These are phyloP conservation scores for Colletotrichum tropicale DNA, from an alignment of 2,329 filamentous ascomycete genomes.

Conservation along the genomic window DNA sequence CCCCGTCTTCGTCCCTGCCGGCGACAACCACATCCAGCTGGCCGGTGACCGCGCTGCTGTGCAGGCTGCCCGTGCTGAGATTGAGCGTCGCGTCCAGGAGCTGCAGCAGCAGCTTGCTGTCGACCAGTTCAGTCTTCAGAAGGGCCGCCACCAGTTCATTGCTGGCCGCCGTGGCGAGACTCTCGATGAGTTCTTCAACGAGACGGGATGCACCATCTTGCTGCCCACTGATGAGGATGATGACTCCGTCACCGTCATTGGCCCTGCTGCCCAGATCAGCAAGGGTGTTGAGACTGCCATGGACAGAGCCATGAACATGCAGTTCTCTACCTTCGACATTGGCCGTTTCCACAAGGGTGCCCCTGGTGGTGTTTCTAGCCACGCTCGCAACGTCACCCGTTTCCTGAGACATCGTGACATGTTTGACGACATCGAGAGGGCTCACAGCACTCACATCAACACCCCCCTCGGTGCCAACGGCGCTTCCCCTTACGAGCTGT, in stretches of 20 bases:
- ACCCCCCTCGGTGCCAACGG: conserved; percentile 73
- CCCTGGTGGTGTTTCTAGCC: conserved; percentile 72
- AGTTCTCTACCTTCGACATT: conserved; percentile 82
- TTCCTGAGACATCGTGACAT: conserved; percentile 85
- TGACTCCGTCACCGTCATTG: conserved; percentile 84
- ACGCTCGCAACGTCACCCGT: conserved; percentile 85
- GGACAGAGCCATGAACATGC: conserved; percentile 87
- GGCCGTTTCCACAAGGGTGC: conserved; percentile 78
- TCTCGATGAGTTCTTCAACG: conserved; percentile 82
- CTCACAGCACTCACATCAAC: conserved; percentile 86
- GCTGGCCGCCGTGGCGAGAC: conserved; percentile 82
- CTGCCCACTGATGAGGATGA: conserved; percentile 79
- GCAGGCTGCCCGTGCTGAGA: conserved; percentile 77
- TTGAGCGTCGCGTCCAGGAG: conserved; percentile 79
- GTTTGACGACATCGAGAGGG: conserved; percentile 80
- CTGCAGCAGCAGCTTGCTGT: conserved; percentile 78
- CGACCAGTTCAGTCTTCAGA: conserved; percentile 81
- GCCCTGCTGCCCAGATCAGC: conserved; percentile 75
- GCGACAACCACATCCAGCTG: conserved; percentile 83
- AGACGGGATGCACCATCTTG: conserved; percentile 90
- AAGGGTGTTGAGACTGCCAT: conserved; percentile 82
- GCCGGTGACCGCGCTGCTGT: conserved; percentile 85
- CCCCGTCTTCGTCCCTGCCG: conserved; percentile 72
- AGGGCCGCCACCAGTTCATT: conserved; percentile 92
- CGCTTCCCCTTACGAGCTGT: conserved; percentile 84